A percentile compares a stretch with the other conserved stretches of the same genome.
Conservation (phyloP, 2,329 filamentous ascomycete genomes). For the Nannizziopsis barbatae region DNA sequence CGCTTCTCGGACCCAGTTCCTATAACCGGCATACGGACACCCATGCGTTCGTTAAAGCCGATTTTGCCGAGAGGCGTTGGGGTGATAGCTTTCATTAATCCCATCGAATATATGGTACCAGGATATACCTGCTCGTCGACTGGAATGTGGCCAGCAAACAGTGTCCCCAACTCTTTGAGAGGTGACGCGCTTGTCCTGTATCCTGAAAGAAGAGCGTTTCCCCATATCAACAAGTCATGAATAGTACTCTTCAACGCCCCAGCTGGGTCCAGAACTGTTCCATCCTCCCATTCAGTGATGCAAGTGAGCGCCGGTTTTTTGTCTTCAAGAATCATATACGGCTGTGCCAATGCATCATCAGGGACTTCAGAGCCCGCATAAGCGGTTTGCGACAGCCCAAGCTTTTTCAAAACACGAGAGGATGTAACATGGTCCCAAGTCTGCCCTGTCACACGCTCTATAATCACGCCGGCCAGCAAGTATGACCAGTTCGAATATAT, state of each 20-base stretch:
- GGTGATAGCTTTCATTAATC: too few relatives aligned
- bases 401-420: background rate
- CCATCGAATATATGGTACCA: background rate
- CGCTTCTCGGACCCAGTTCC: too few relatives aligned
- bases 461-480: background rate
- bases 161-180: background rate
- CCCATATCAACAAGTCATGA: background rate
- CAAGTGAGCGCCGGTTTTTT: too few relatives aligned
- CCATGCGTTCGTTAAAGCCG: too few relatives aligned
- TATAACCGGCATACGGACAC: too few relatives aligned
- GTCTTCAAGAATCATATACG: too few relatives aligned
- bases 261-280: too few relatives aligned
- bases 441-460: background rate
- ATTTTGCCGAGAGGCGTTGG: too few relatives aligned
- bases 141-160: too few relatives aligned
- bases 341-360: background rate
- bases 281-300: too few relatives aligned
- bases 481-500: background rate
- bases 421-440: background rate
- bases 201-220: background rate
- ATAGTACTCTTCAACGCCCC: background rate
- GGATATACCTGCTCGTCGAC: background rate
- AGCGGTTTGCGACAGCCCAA: conserved; percentile 1
- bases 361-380: background rate
- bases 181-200: background rate